Percentiles rank a stretch among this genome's conserved stretches.
Conservation (phyloP, 352 stramenopile genomes). For the Phytophthora citricola region DNA sequence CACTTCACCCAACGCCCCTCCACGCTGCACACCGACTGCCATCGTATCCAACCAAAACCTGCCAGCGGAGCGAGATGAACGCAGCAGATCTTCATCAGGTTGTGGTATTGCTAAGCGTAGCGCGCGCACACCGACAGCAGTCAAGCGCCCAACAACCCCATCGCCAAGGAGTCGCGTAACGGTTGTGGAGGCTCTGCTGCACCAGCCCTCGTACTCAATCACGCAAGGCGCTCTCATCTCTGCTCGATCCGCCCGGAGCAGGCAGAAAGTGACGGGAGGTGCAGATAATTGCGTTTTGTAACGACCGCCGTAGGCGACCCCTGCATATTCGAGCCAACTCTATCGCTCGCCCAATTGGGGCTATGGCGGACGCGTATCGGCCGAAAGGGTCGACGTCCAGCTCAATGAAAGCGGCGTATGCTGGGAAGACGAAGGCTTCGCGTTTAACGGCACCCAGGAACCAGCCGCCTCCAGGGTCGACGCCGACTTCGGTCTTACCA, state of each 20-base stretch:
- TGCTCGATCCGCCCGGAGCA: slow-evolving; percentile 12
- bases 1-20: slow-evolving; percentile 8
- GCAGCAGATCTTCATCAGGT: neutral
- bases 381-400: slow-evolving; percentile 23
- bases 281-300: slow-evolving; percentile 28
- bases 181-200: slow-evolving; percentile 38
- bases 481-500: slow-evolving; percentile 39
- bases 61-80: neutral
- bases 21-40: neutral
- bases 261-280: slow-evolving; percentile 5
- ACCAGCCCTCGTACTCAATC: slow-evolving; percentile 38
- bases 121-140: slow-evolving; percentile 2
- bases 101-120: neutral
- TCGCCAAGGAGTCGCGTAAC: slow-evolving; percentile 30
- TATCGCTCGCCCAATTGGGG: neutral
- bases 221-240: slow-evolving; percentile 18
- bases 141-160: slow-evolving; percentile 18
- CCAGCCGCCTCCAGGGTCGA: slow-evolving; percentile 23
- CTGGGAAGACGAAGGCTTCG: slow-evolving; percentile 27
- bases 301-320: slow-evolving; percentile 15
- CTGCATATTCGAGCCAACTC: slow-evolving; percentile 2
- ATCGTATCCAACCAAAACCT: neutral
- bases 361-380: slow-evolving; percentile 46
- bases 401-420: slow-evolving; percentile 28
- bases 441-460: slow-evolving; percentile 29